These are phyloP conservation scores for Austropuccinia psidii DNA, from an alignment of 1,284 basidiomycete genomes.

Conservation along the genomic window DNA sequence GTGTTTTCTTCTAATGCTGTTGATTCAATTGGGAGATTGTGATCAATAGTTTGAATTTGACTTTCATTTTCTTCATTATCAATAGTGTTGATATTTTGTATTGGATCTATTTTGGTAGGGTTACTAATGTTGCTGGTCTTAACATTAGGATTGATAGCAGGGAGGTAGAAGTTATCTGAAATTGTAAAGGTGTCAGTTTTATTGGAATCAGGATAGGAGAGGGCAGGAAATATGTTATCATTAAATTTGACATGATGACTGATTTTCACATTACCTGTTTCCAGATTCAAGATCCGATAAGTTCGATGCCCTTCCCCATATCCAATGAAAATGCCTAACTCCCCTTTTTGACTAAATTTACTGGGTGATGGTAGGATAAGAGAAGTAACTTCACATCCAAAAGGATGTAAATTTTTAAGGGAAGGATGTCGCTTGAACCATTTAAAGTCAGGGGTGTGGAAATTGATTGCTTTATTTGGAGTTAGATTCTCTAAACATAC, in stretches of 20 bases:
- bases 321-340: not conserved
- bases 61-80: not conserved
- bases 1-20: too few species aligned
- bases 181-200: too few species aligned
- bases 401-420: not conserved
- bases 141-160: too few species aligned
- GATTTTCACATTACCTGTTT: not conserved
- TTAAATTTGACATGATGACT: slow-evolving; percentile 7
- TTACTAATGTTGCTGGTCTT: too few species aligned
- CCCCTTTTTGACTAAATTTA: not conserved
- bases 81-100: not conserved
- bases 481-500: not conserved
- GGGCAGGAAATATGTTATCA: not conserved
- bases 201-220: too few species aligned
- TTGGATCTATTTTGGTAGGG: too few species aligned
- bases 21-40: too few species aligned
- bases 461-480: not conserved
- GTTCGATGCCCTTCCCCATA: not conserved
- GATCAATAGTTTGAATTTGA: too few species aligned
- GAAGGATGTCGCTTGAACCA: not conserved
- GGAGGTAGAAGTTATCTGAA: too few species aligned
- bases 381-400: not conserved
- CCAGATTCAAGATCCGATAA: not conserved
- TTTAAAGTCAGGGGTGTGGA: not conserved
- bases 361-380: not conserved